Percentiles rank a stretch among this genome's conserved stretches.
These are phyloP conservation scores for Carex scoparia DNA, from an alignment of 176 grass and related monocot species.

Conservation along the genomic window DNA sequence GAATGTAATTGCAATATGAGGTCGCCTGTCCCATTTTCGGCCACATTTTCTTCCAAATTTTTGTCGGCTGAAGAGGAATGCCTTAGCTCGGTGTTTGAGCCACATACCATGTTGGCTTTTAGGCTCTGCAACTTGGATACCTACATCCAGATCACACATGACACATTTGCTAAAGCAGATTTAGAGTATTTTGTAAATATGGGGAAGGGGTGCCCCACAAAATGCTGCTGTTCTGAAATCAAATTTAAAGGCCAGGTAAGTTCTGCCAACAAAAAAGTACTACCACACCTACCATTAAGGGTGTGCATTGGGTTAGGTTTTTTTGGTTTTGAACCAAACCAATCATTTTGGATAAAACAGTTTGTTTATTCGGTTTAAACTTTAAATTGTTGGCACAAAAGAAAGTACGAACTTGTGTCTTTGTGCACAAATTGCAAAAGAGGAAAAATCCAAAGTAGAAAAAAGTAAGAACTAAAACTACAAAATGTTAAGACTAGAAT, in stretches of 20 bases:
- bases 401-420: too few relatives aligned
- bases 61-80: constrained; percentile 78
- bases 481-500: too few relatives aligned
- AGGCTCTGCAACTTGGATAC: constrained; percentile 85
- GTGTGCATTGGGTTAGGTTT: too few relatives aligned
- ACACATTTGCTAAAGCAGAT: background rate
- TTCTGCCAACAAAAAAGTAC: background rate
- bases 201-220: background rate
- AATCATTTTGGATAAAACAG: too few relatives aligned
- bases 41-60: constrained; percentile 58
- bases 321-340: too few relatives aligned
- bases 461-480: too few relatives aligned
- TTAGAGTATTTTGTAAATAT: background rate
- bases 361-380: too few relatives aligned
- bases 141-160: constrained; percentile 38
- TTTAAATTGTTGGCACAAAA: too few relatives aligned
- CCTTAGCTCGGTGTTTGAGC: constrained; percentile 72
- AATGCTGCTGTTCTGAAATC: background rate
- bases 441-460: too few relatives aligned
- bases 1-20: constrained; percentile 50
- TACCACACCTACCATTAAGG: background rate
- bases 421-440: too few relatives aligned
- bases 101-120: constrained; percentile 96
- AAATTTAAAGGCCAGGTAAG: background rate
- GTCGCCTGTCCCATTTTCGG: constrained; percentile 53